Evolutionary conservation across 805 yeast species (phyloP), one percentile per base, ranked within the genome.

Genomic region (Zygoascus bituminiphila): DNA sequence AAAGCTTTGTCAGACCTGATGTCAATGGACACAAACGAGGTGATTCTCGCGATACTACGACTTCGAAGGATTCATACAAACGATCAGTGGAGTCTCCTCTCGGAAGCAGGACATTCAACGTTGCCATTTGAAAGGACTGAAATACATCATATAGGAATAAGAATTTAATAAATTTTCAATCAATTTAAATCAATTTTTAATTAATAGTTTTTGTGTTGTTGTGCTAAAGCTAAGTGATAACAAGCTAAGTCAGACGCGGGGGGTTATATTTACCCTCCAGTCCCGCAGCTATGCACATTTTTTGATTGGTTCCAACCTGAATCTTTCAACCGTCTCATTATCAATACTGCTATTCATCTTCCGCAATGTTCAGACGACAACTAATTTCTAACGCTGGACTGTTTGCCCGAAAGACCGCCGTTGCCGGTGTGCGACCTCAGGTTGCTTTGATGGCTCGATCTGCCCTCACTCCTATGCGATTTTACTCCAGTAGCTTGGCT

Each of bases 401-500:
- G 39, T 14, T 42, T 37, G 55, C 52, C 38, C 23, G 20, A 21
- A 4, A 36, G 31, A 45, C 54, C 46, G 58, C 67, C 37, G 57
- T 63, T 36, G 20, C 36, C 25, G 33, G 19, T n/a, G 42, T n/a
- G 51, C 66, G 72, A 57, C 57, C 62, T 44, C 52, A 54, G 52
- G 64, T 51, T 50, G 57, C 55, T 55, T 62, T 53, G 47, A 64
- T 53, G 51, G 45, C 53, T 51, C 59, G 44, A 54, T 21, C 41
- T 44, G 48, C 37, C 51, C 55, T 31, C 43, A 53, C 55, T 33
- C 17, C 24, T 22, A 24, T 46, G 45, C 71, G 77, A 57, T 64
- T 76, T 62, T 82, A 82, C 70, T 63, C 25, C 35, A 72, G 81
- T 38, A 75, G 80, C 40, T 70, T 88, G 59, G 72, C 83, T 52